phyloP scores from a whole-genome alignment of 2,329 filamentous ascomycete species.

The Paracorniculantispora psalliotae region DNA sequence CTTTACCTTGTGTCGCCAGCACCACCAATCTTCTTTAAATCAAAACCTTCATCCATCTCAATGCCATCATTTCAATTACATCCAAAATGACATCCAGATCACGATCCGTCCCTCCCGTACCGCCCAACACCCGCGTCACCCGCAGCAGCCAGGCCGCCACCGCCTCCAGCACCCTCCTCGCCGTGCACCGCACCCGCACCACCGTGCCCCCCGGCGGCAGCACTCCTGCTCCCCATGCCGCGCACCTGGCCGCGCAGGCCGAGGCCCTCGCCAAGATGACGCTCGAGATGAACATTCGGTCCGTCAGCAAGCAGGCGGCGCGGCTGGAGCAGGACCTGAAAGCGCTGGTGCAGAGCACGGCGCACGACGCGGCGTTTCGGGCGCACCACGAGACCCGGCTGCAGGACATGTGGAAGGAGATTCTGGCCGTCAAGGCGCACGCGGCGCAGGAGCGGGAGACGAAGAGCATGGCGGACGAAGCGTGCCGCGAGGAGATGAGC shows the following conservation, averaged over 20 bases:
- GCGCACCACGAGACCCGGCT: constrained; percentile 26
- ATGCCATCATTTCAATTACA: background rate
- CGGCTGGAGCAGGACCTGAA: constrained; percentile 27
- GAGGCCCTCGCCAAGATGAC: constrained; percentile 33
- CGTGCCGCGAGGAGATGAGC: constrained; percentile 18
- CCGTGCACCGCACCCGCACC: constrained; percentile 3
- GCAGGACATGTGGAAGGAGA: constrained; percentile 25
- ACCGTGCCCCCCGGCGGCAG: background rate
- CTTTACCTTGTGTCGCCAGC: background rate
- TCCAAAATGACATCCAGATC: constrained; percentile 3
- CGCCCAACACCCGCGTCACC: background rate
- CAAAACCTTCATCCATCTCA: background rate
- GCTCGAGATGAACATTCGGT: constrained; percentile 31
- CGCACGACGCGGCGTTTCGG: constrained; percentile 25
- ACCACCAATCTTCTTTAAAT: background rate
- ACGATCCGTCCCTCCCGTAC: constrained; percentile 4
- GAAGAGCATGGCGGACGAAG: constrained; percentile 17
- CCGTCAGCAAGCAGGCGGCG: constrained; percentile 24
- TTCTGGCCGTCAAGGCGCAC: constrained; percentile 26
- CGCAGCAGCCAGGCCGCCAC: background rate
- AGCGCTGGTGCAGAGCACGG: constrained; percentile 22
- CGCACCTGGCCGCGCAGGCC: constrained; percentile 23
- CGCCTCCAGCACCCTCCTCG: background rate
- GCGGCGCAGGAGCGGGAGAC: constrained; percentile 18
- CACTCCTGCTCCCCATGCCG: background rate